Percentiles rank a stretch among this genome's conserved stretches.
These are phyloP conservation scores for Saccharomyces hybrid DNA, from an alignment of 1,139 yeast species.

Conservation along the genomic window DNA sequence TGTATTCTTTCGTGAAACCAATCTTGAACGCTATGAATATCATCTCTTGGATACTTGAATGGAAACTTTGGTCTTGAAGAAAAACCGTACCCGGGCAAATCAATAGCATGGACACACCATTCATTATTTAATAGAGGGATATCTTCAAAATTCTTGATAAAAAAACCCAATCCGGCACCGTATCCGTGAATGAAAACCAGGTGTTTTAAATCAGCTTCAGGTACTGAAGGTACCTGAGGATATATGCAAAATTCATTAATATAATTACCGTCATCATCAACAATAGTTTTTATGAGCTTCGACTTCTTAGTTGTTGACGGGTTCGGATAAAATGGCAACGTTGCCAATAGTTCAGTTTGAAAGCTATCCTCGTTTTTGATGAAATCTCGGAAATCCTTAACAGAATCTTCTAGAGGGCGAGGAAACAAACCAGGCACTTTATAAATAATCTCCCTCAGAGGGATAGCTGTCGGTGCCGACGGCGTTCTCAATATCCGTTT, in stretches of 20 bases:
- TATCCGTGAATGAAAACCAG: slow-evolving; percentile 67
- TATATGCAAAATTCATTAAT: slow-evolving; percentile 60
- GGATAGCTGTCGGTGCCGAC: slow-evolving; percentile 28
- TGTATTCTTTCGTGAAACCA: slow-evolving; percentile 56
- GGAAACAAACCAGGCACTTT: slow-evolving; percentile 47
- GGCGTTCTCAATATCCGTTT: slow-evolving; percentile 8
- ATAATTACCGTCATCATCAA: slow-evolving; percentile 39
- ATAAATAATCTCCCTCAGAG: slow-evolving; percentile 19
- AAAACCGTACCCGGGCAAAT: slow-evolving; percentile 70
- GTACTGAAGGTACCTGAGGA: slow-evolving; percentile 34
- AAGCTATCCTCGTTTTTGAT: slow-evolving; percentile 25
- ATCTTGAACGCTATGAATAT: slow-evolving; percentile 39
- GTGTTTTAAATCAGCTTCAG: slow-evolving; percentile 33
- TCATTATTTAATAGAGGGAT: slow-evolving; percentile 27
- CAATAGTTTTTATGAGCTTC: slow-evolving; percentile 32
- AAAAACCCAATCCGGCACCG: slow-evolving; percentile 73
- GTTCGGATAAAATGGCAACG: slow-evolving; percentile 34
- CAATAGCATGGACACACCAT: slow-evolving; percentile 68
- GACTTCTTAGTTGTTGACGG: slow-evolving; percentile 27
- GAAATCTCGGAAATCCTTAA: slow-evolving; percentile 39
- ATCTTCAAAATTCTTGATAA: slow-evolving; percentile 48
- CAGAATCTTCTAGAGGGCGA: slow-evolving; percentile 43
- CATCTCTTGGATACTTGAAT: slow-evolving; percentile 29
- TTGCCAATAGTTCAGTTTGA: slow-evolving; percentile 46
- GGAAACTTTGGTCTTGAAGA: slow-evolving; percentile 58